A percentile compares a stretch with the other conserved stretches of the same genome.
Evolutionary conservation across 345 rosid genomes (phyloP).

Genomic region (Gossypium herbaceum): DNA sequence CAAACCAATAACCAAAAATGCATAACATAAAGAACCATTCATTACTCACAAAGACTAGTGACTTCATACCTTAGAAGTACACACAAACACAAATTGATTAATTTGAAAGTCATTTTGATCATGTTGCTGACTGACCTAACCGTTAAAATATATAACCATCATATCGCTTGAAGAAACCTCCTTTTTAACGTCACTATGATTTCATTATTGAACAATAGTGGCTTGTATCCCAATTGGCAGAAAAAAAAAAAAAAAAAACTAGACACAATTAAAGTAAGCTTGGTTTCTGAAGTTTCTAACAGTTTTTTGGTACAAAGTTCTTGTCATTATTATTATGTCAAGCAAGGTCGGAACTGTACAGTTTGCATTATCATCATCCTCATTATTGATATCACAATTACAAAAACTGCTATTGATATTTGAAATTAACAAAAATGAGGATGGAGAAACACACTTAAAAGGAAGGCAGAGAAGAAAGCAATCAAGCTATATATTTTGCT

Average conservation of each 20-base stretch:
- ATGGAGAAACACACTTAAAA: neutral
- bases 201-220: neutral
- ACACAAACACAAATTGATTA: neutral
- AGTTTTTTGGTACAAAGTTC: neutral
- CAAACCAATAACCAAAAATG: slow-evolving; percentile 1
- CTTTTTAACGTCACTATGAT: neutral
- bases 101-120: neutral
- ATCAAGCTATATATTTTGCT: neutral
- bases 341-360: neutral
- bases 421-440: neutral
- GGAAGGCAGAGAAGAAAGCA: neutral
- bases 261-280: neutral
- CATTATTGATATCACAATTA: neutral
- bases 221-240: neutral
- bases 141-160: neutral
- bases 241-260: neutral
- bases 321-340: neutral
- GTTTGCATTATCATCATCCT: neutral
- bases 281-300: slow-evolving; percentile 4
- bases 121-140: neutral
- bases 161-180: neutral
- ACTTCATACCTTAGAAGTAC: neutral
- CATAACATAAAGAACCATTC: neutral
- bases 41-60: neutral
- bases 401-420: neutral